phyloP scores from a whole-genome alignment of 495 filamentous ascomycete species.

The Tuber indicum region DNA sequence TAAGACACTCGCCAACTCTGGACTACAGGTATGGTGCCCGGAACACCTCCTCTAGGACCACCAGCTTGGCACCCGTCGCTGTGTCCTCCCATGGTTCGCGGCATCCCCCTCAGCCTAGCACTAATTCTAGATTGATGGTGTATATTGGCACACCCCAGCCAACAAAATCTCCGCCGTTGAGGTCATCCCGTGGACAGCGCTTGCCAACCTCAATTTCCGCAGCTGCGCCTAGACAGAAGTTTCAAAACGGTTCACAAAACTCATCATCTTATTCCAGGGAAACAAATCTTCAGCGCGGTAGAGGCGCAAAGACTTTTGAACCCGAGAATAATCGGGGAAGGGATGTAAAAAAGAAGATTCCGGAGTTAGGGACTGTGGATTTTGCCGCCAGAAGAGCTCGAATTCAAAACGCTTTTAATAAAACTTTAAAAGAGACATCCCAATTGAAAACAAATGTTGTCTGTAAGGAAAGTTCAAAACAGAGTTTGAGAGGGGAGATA shows the following conservation, averaged over 20 bases:
- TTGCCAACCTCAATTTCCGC: constrained; percentile 14
- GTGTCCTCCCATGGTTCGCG: constrained; percentile 41
- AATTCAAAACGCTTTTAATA: constrained; percentile 61
- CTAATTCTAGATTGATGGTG: constrained; percentile 54
- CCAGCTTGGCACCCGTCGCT: constrained; percentile 23
- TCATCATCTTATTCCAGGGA: constrained; percentile 27
- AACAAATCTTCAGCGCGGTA: constrained; percentile 28
- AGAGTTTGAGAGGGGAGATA: constrained; percentile 33
- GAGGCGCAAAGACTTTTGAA: constrained; percentile 22
- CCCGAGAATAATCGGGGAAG: constrained; percentile 41
- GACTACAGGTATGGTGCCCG: constrained; percentile 10
- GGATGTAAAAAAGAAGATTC: constrained; percentile 40
- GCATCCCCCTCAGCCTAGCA: constrained; percentile 41
- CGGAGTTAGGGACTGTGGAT: constrained; percentile 53
- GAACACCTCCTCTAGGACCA: constrained; percentile 31
- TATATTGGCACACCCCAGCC: constrained; percentile 59
- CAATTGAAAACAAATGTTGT: constrained; percentile 43
- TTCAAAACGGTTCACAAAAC: constrained; percentile 28
- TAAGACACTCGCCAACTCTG: constrained; percentile 4
- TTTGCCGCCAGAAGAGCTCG: constrained; percentile 58
- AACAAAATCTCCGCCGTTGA: constrained; percentile 50
- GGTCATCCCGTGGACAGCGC: constrained; percentile 35
- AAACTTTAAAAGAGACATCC: constrained; percentile 55
- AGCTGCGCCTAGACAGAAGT: constrained; percentile 31
- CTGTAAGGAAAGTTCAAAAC: constrained; percentile 26